Percentiles rank a stretch among this genome's conserved stretches.
These are phyloP conservation scores for Hydrangea macrophylla DNA, from an alignment of 148 eudicot genomes.

Conservation along the genomic window DNA sequence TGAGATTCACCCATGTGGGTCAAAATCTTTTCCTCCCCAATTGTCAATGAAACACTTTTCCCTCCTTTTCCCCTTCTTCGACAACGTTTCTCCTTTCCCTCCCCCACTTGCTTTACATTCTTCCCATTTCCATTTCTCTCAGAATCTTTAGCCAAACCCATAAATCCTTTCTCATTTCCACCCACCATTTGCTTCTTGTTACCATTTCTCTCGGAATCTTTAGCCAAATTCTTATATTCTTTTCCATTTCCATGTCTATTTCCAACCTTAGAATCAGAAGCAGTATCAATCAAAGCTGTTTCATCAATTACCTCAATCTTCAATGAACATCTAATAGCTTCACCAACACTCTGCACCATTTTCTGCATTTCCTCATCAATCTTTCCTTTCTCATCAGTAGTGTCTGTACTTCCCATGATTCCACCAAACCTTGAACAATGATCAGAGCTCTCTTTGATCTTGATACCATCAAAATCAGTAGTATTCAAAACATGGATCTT, in stretches of 20 bases:
- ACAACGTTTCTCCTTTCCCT: constrained; percentile 20
- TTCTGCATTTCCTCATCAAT: background rate
- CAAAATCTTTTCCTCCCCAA: background rate
- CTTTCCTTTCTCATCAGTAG: constrained; percentile 4
- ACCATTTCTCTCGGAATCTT: background rate
- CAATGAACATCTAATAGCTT: constrained; percentile 17
- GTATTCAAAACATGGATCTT: background rate
- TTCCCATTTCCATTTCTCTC: background rate
- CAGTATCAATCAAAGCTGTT: constrained; percentile 26
- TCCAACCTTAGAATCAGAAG: constrained; percentile 5
- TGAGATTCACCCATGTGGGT: constrained; percentile 5
- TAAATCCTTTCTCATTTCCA: constrained; percentile 15
- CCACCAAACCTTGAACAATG: background rate
- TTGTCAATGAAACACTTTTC: constrained; percentile 8
- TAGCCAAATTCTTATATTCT: constrained; percentile 1
- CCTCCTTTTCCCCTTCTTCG: constrained; percentile 24
- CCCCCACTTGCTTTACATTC: constrained; percentile 1
- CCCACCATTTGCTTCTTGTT: no score
- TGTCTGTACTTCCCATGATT: background rate
- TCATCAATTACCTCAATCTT: constrained; percentile 38
- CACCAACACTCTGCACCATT: background rate
- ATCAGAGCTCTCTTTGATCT: background rate
- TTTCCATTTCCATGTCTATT: constrained; percentile 13
- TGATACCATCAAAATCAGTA: background rate
- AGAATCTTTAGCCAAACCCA: constrained; percentile 1